phyloP scores from a whole-genome alignment of 2,329 filamentous ascomycete genomes.

The Metarhizium album region DNA sequence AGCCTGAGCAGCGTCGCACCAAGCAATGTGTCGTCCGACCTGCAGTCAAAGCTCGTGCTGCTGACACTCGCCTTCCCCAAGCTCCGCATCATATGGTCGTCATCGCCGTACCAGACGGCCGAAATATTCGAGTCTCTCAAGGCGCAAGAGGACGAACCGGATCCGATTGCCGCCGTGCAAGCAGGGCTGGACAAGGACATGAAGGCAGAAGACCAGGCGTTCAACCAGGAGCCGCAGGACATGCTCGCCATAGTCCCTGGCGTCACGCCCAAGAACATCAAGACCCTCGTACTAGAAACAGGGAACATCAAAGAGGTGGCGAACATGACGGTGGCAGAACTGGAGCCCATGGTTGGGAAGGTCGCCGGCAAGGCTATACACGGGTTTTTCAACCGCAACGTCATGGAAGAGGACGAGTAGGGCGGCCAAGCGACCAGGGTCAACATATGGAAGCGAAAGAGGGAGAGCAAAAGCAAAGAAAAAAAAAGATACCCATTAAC shows the following conservation, averaged over 20 bases:
- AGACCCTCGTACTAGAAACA: constrained; percentile 58
- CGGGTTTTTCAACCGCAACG: constrained; percentile 65
- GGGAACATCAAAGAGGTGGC: constrained; percentile 73
- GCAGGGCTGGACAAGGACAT: constrained; percentile 55
- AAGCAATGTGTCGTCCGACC: constrained; percentile 50
- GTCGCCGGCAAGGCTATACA: constrained; percentile 64
- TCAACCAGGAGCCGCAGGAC: constrained; percentile 79
- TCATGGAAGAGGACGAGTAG: constrained; percentile 39
- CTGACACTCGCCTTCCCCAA: constrained; percentile 85
- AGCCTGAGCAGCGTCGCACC: constrained; percentile 53
- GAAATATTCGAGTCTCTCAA: constrained; percentile 95
- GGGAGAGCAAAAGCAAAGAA: background rate
- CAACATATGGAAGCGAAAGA: no score
- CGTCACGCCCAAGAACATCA: constrained; percentile 68
- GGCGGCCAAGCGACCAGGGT: background rate
- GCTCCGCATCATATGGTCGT: constrained; percentile 88
- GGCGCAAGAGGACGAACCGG: constrained; percentile 78
- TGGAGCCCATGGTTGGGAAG: constrained; percentile 65
- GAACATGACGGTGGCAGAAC: constrained; percentile 67
- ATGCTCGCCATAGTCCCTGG: constrained; percentile 82
- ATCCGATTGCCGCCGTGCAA: constrained; percentile 76
- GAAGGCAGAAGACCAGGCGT: constrained; percentile 56
- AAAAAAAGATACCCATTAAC: constrained; percentile 6
- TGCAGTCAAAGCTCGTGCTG: constrained; percentile 86
- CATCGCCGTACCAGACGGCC: constrained; percentile 86